Conservation (phyloP, 73 alveolate species). For the Tetrahymena malaccensis region DNA sequence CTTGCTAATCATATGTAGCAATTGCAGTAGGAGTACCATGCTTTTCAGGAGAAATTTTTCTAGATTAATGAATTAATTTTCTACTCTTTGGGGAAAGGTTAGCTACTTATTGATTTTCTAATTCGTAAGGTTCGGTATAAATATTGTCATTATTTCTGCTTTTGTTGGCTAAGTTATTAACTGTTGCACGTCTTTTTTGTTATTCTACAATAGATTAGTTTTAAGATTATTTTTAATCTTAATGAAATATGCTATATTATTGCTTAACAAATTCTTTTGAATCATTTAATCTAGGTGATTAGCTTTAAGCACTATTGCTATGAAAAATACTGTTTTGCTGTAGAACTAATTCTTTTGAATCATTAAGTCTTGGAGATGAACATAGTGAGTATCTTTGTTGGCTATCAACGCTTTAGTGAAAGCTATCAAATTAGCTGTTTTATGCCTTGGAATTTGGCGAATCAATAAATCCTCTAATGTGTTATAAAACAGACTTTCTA, state of each 20-base stretch:
- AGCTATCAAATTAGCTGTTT: neutral
- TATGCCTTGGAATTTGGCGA: neutral
- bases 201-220: too few species aligned
- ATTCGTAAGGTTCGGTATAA: neutral
- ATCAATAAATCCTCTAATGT: neutral
- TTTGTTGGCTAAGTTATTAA: too few species aligned
- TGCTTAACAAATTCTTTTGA: neutral
- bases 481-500: neutral
- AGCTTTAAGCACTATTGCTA: neutral
- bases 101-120: neutral
- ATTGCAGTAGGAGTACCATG: neutral
- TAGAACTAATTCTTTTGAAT: neutral
- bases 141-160: neutral
- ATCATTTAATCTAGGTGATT: neutral
- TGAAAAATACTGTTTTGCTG: neutral
- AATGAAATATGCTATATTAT: neutral
- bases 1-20: too few species aligned
- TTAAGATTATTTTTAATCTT: neutral
- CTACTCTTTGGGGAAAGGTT: neutral
- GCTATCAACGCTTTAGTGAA: neutral
- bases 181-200: neutral
- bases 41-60: neutral
- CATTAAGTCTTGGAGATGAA: neutral
- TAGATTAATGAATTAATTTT: neutral
- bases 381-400: neutral